Conservation (phyloP, 768 basidiomycete species). For the Rhodotorula diobovata region DNA sequence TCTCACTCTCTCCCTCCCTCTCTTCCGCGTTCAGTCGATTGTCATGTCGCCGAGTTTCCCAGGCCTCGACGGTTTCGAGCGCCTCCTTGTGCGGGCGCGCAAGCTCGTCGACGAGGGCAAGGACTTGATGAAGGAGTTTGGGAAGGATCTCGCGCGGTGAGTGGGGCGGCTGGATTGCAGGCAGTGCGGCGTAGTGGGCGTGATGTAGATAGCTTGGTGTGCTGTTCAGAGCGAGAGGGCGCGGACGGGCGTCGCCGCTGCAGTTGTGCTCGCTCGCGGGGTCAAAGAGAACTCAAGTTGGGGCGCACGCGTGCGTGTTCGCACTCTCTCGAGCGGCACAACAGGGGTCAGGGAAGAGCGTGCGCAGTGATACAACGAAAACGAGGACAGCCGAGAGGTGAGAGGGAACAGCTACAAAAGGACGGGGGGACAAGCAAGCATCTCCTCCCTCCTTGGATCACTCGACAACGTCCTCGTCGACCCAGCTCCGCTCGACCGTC, state of each 20-base stretch:
- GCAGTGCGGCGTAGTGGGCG: no score
- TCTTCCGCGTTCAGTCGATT: conserved; percentile 59
- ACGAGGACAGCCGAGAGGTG: not conserved
- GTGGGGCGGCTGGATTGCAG: no score
- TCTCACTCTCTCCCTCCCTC: conserved; percentile 49
- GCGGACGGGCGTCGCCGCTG: no score
- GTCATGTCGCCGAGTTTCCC: not conserved
- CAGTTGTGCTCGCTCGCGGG: no score
- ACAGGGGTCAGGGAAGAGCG: no score
- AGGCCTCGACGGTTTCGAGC: conserved; percentile 80
- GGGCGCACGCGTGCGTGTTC: no score
- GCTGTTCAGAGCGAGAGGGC: no score
- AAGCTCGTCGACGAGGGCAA: conserved; percentile 18
- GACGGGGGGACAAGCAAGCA: not conserved
- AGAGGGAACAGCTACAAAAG: not conserved
- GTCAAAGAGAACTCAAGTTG: no score
- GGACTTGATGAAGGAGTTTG: conserved; percentile 7
- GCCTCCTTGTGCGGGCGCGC: conserved; percentile 60
- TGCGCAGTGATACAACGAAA: not conserved
- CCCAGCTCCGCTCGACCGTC: conserved; percentile 92
- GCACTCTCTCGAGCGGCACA: no score
- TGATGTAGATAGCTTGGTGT: no score
- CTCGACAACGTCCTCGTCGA: conserved; percentile 54
- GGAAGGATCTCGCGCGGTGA: not conserved
- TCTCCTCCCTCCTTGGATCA: not conserved